These are phyloP conservation scores for Guyanaporus albipodus DNA, from an alignment of 768 basidiomycete genomes.

Conservation along the genomic window DNA sequence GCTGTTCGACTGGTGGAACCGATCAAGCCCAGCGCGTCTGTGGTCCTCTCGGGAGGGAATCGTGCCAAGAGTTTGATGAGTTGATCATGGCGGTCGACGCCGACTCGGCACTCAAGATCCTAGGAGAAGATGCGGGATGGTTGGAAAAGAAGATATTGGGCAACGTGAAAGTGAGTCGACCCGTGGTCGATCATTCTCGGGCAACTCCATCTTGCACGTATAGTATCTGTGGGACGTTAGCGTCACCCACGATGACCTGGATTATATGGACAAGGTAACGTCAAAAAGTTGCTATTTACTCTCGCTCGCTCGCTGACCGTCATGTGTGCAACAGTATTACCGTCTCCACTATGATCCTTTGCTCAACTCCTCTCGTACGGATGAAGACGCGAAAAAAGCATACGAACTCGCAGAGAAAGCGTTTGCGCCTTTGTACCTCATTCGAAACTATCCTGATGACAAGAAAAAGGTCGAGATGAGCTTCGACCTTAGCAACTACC, in stretches of 20 bases:
- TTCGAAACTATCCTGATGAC: neutral
- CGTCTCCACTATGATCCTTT: neutral
- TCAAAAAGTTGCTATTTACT: neutral
- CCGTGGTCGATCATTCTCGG: neutral
- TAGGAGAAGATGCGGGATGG: neutral
- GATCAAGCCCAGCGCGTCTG: neutral
- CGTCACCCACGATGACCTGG: neutral
- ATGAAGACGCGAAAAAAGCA: neutral
- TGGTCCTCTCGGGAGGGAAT: neutral
- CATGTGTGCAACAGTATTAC: neutral
- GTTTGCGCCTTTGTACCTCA: neutral
- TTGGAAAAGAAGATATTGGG: neutral
- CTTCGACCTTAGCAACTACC: neutral
- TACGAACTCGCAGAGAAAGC: neutral
- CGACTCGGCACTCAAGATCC: slow-evolving; percentile 3
- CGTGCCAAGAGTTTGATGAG: slow-evolving; percentile 1
- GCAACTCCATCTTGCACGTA: neutral
- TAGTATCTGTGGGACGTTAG: neutral
- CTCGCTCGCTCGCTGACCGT: neutral
- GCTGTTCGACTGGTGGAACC: slow-evolving; percentile 3
- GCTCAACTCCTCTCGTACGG: neutral
- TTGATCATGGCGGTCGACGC: slow-evolving; percentile 7
- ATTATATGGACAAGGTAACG: neutral
- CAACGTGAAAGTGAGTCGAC: neutral
- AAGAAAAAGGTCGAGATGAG: slow-evolving; percentile 1